Percentiles rank a stretch among this genome's conserved stretches.
These are phyloP conservation scores for Triticum turgidum DNA, from an alignment of 176 grass and related monocot species.

Conservation along the genomic window DNA sequence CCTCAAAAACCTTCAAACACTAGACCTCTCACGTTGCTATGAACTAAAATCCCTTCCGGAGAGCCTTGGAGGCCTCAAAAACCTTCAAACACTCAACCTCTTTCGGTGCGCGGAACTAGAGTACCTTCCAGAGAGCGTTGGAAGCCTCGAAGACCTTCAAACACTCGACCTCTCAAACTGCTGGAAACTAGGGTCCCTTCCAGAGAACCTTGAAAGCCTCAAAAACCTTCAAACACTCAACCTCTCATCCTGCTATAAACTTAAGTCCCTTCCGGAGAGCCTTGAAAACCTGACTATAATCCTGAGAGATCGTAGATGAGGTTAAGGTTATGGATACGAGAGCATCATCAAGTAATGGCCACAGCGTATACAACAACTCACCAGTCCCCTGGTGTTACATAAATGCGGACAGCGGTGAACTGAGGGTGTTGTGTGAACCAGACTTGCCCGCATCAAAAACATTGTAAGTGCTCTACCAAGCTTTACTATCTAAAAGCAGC, in stretches of 20 bases:
- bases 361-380: no score
- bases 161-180: neutral
- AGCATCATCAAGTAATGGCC: no score
- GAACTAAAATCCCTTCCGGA: neutral
- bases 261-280: no score
- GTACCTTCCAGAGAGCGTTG: neutral
- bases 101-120: rapidly evolving
- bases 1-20: neutral
- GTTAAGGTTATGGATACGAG: neutral
- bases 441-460: no score
- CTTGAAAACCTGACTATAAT: neutral
- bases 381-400: no score
- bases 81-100: neutral
- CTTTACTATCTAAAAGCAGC: no score
- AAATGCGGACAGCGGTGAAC: no score
- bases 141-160: neutral
- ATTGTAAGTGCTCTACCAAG: no score
- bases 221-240: neutral
- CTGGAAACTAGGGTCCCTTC: neutral
- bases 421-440: no score
- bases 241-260: no score
- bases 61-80: neutral
- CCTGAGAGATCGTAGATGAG: neutral
- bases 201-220: neutral
- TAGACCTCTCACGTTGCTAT: neutral